Base-by-base conservation (phyloP, 768 basidiomycete species). In the Lactifluus subvellereus region DNA sequence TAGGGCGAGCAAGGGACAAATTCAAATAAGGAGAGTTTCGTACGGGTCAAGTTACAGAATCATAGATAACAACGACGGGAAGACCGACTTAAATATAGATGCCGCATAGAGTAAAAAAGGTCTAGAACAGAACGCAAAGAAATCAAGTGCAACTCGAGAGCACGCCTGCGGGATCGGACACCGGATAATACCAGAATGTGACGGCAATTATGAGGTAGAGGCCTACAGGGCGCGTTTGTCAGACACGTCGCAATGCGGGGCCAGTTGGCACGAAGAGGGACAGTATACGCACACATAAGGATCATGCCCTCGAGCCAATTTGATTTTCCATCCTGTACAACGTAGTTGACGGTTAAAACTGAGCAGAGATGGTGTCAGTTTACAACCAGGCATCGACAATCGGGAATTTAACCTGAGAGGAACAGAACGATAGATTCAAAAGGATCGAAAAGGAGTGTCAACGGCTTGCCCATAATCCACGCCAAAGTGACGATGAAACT, bases 321-420 rank as follows among this genome's bases (percentile, higher is more conserved):
- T 18, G 85, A 87, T 70, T 87, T 86, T 10, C 89, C 91, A 69
- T 94, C 91, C 57, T 85, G 79, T 1, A 93, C 83, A 20, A 88
- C 86, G 67, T 89, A 87, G 69, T 88, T 90, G 74, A 94, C 88
- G 13, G 89, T 90, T 64, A 91, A 77, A n/a, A 93, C 87, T 87
- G 56, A n/a, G n/a, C 4, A 16, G 11, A 57, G 30, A 32, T 7
- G 1, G 10, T n/a, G 43, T 51, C 58, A 38, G 38, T 38, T 35
- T 40, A 50, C 38, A 53, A 50, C 42, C 51, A 11, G 55, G 42
- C 54, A 14, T 35, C n/a, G 32, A 27, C 40, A 20, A 47, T 40
- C 3, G 30, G 38, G 18, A 16, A 35, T 66, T 73, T 57, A 65
- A 80, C 77, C 79, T 43, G 78, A 69, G 16, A 81, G 72, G 71